Base-by-base conservation (phyloP, 768 basidiomycete species). In the Lactifluus volemus region DNA sequence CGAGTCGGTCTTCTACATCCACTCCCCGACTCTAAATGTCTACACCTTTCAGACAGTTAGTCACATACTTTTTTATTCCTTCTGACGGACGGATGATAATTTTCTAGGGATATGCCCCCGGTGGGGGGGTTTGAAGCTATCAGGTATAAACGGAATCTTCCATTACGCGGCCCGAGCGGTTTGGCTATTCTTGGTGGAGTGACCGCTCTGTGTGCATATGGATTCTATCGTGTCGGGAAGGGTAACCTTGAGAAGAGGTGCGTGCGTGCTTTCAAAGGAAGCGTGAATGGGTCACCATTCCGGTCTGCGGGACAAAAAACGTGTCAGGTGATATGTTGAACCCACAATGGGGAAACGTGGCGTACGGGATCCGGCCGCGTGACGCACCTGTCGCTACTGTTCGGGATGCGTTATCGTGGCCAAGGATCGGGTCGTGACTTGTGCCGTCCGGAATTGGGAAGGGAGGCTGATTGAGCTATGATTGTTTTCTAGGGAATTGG, bases 121-220 rank as follows among this genome's bases (percentile, higher is more conserved):
- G 67, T 84, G 49, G 94, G 93, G 63, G 96, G 96, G 2, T 99
- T 96, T 75, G 93, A 91, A 71, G 76, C 87, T 32, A 76, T 99
- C 76, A 87, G 87, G 74, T 99, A 98, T 82, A 95, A 93, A 74
- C 89, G 96, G 67, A 96, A 95, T 74, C 83, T 98, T 50, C 94
- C 96, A 49, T 78, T 92, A 71, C 84, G 89, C 60, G 92, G 92
- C 2, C 92, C 92, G 55, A 84, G 91, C 38, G 93, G 92, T 25
- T 77, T 86, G 58, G 86, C 81, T 65, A 84, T 98, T 69, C 88
- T 98, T 65, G 88, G 84, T 55, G 88, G 84, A n/a, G 89, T 95
- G 67, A 83, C 84, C 64, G 86, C 83, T 62, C 78, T 98, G 65
- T 96, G 91, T 74, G 85, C 81, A 19, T 94, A 84, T 74, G 96